Evolutionary conservation across 129 eudicot genomes (phyloP).

Genomic region (Flaveria trinervia): DNA sequence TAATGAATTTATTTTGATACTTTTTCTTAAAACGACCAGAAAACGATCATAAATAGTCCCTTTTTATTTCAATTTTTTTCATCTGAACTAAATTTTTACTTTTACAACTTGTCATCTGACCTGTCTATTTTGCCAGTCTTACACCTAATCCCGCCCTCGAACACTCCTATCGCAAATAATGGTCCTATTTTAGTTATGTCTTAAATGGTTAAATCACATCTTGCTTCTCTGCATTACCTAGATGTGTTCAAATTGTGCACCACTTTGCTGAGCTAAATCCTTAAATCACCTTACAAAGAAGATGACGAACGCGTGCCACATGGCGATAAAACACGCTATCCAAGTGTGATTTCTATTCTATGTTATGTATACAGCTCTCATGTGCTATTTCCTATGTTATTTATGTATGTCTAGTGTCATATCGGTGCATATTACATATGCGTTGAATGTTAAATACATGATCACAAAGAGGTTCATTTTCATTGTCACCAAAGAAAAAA

Average conservation of each 20-base stretch:
- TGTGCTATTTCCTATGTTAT: constrained; percentile 25
- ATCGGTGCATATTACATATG: constrained; percentile 10
- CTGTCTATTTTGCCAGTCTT: background rate
- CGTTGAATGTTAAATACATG: constrained; percentile 1
- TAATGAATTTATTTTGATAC: background rate
- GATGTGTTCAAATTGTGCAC: constrained; percentile 32
- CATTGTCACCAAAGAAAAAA: constrained; percentile 14
- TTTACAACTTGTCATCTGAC: background rate
- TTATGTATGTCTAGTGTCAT: constrained; percentile 18
- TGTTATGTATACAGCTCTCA: constrained; percentile 6
- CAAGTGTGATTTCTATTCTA: constrained; percentile 19
- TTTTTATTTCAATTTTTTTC: too few species aligned
- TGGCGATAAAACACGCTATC: constrained; percentile 27
- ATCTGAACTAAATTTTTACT: too few species aligned
- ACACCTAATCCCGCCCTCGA: too few species aligned
- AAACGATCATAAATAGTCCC: too few species aligned
- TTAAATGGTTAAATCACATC: background rate
- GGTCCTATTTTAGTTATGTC: background rate
- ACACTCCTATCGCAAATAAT: too few species aligned
- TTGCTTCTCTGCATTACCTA: background rate
- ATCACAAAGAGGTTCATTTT: constrained; percentile 3
- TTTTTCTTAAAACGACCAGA: background rate
- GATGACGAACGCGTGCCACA: constrained; percentile 29
- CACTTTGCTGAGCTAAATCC: constrained; percentile 27
- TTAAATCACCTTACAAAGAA: constrained; percentile 20